Base-by-base conservation (phyloP, 495 filamentous ascomycete genomes). In the Neurospora sublineolata region DNA sequence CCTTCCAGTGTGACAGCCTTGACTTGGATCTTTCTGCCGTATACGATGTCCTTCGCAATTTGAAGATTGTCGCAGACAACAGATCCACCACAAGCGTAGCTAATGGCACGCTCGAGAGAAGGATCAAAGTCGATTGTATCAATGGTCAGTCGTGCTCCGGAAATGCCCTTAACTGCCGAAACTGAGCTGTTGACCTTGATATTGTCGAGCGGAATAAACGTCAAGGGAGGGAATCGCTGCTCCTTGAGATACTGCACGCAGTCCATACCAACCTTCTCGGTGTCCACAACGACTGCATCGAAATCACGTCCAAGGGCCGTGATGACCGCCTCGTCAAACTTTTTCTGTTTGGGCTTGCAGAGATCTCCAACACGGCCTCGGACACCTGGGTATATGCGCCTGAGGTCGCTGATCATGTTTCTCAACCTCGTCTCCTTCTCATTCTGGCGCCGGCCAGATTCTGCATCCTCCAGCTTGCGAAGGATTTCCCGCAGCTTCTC, bases 101-200 rank as follows among this genome's bases (percentile, higher is more conserved):
- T 90, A 81, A 99, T 97, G 3, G 95, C 96, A 67, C 95, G 89
- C 79, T 97, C 92, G 67, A 97, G 86, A 1, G 88, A 88, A 30
- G 88, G 86, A 74, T 98, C 95, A 73, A 96, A 99, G 73, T 97
- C 93, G 72, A 99, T 94, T 3, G 94, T 94, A 78, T 99, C 95
- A 72, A 99, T 94, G 1, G 95, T 96, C 72, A 96, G 88, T 33
- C 96, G 90, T 9, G 90, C 91, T 16, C 90, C 89, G 69, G 93
- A 86, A 79, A 97, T 91, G 52, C 94, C 92, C 82, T 97, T 97
- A 52, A 98, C 80, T 74, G 92, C 94, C 14, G 93, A 92, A 77
- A 96, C 95, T 71, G 93, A 86, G 11, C 91, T 88, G 76, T 91
- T 93, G 76, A 97, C 92, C 75, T 97, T 95, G 77, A 99, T 97